These are phyloP conservation scores for Mortierella sp. DNA, from an alignment of 371 early-diverging fungal genomes.

Conservation along the genomic window DNA sequence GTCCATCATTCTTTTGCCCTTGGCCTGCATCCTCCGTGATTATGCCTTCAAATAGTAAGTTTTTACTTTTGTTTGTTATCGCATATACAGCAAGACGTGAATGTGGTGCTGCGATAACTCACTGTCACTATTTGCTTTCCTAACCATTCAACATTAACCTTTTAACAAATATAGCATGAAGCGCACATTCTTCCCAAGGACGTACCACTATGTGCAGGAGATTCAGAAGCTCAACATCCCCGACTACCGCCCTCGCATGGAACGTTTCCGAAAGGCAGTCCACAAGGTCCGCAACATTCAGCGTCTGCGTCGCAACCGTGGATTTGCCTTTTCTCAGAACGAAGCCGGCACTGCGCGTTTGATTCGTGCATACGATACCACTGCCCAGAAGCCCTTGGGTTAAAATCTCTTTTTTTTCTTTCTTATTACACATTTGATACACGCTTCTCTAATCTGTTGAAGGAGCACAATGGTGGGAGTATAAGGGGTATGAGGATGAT, in stretches of 20 bases:
- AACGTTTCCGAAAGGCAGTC: conserved; percentile 97
- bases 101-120: neutral
- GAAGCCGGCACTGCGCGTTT: conserved; percentile 96
- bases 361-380: conserved; percentile 97
- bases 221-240: conserved; percentile 98
- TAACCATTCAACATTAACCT: neutral
- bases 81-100: neutral
- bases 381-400: conserved; percentile 84
- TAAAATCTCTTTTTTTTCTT: neutral
- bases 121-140: neutral
- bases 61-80: neutral
- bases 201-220: conserved; percentile 97
- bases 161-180: conserved; percentile 65
- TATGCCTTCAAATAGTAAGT: conserved; percentile 93
- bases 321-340: conserved; percentile 98
- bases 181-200: conserved; percentile 83
- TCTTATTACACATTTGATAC: conserved; percentile 3
- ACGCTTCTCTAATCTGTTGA: conserved; percentile 8
- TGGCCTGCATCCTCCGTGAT: conserved; percentile 88
- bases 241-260: conserved; percentile 97
- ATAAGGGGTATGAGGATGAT: neutral
- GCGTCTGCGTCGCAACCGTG: conserved; percentile 92
- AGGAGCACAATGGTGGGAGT: neutral
- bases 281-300: conserved; percentile 96
- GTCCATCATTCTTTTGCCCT: conserved; percentile 83